These are phyloP conservation scores for Schoenoplectus tabernaemontani DNA, from an alignment of 202 grass and related monocot genomes.

Conservation along the genomic window DNA sequence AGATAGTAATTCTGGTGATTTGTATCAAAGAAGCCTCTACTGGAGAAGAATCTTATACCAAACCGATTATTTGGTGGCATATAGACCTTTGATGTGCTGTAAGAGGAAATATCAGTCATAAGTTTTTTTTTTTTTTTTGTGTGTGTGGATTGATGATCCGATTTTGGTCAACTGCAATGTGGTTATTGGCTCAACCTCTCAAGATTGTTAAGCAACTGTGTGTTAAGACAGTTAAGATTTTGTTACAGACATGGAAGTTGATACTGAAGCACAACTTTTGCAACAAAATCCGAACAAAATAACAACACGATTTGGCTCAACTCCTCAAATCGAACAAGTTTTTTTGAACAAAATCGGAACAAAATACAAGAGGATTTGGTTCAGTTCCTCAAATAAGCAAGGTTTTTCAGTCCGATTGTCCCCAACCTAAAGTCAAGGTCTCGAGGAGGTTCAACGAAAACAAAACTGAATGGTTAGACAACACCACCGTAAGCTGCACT, in stretches of 20 bases:
- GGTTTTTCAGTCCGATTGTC: background rate
- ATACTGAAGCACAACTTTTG: background rate
- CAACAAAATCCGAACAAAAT: background rate
- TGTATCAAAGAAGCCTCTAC: slow-evolving; percentile 25
- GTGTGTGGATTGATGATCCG: background rate
- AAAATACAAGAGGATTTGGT: no score
- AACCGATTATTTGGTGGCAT: slow-evolving; percentile 34
- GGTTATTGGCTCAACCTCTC: background rate
- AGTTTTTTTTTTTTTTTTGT: background rate
- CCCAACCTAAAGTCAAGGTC: no score
- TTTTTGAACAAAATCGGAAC: no score
- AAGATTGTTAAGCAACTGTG: background rate
- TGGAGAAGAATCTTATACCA: slow-evolving; percentile 41
- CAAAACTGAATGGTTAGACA: background rate
- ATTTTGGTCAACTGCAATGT: background rate
- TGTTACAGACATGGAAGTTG: background rate
- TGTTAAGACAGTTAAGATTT: background rate
- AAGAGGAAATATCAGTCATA: slow-evolving; percentile 13
- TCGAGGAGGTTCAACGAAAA: background rate
- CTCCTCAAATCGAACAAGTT: background rate
- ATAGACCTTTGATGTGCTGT: slow-evolving; percentile 59
- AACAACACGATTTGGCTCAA: background rate
- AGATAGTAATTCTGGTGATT: slow-evolving; percentile 33
- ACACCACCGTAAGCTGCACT: no score
- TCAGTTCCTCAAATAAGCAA: no score